Evolutionary conservation across 2,329 filamentous ascomycete genomes (phyloP).

Genomic region (Pestalotiopsis sp.): DNA sequence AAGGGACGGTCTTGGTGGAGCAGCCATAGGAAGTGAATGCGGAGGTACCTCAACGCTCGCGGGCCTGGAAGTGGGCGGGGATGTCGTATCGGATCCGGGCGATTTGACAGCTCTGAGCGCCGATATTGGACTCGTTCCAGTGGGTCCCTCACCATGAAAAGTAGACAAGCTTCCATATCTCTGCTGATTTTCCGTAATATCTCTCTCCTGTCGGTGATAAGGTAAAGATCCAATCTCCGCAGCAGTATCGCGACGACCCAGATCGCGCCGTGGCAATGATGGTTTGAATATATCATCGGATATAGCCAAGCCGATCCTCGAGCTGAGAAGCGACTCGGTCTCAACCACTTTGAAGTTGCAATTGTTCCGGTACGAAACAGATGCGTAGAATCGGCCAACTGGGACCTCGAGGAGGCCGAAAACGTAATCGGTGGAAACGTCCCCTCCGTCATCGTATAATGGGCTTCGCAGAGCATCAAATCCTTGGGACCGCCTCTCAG

Average conservation of each 20-base stretch:
- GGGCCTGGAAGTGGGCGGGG: conserved; percentile 56
- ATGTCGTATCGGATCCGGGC: conserved; percentile 64
- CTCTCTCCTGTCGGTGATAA: conserved; percentile 52
- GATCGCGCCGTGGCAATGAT: conserved; percentile 64
- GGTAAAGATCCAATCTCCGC: conserved; percentile 76
- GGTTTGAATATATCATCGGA: conserved; percentile 88
- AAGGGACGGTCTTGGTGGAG: conserved; percentile 35
- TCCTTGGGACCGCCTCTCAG: conserved; percentile 54
- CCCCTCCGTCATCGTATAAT: conserved; percentile 63
- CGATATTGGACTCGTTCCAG: conserved; percentile 85
- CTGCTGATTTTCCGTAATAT: conserved; percentile 67
- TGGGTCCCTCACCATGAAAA: conserved; percentile 77
- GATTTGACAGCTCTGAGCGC: conserved; percentile 72
- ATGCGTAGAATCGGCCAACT: conserved; percentile 79
- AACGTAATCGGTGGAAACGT: conserved; percentile 73
- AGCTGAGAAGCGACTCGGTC: conserved; percentile 87
- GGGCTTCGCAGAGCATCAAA: conserved; percentile 73
- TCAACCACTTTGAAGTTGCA: conserved; percentile 92
- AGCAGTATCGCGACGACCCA: conserved; percentile 39
- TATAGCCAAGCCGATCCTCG: conserved; percentile 81
- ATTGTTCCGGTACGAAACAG: conserved; percentile 83
- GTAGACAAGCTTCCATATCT: conserved; percentile 90
- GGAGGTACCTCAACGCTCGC: conserved; percentile 47
- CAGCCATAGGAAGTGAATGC: conserved; percentile 56
- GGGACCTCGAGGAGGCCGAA: conserved; percentile 88